Evolutionary conservation across 1,284 basidiomycete genomes (phyloP).

Genomic region (Trametes polyzona): DNA sequence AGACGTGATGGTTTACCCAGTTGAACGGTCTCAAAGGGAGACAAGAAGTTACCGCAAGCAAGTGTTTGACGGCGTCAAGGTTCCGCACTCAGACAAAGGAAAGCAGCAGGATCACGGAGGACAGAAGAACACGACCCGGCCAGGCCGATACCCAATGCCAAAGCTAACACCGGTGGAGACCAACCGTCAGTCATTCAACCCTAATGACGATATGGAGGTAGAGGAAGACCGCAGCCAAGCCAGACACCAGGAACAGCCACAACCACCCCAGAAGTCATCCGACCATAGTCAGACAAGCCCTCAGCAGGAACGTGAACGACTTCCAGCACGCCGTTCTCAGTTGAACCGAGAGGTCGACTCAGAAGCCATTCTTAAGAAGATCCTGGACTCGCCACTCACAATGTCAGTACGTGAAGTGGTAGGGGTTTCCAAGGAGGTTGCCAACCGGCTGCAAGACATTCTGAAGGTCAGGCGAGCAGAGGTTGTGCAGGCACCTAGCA

Average conservation of each 20-base stretch:
- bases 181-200: not conserved
- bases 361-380: not conserved
- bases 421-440: not conserved
- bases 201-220: constrained; percentile 1
- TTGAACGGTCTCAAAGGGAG: not conserved
- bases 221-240: not conserved
- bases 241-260: not conserved
- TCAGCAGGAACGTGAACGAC: not conserved
- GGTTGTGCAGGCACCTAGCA: not conserved
- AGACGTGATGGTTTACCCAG: not conserved
- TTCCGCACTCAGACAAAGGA: not conserved
- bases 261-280: not conserved
- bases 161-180: not conserved
- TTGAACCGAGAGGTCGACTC: not conserved
- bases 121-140: no score
- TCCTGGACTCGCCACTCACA: not conserved
- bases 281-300: not conserved
- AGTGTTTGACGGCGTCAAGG: not conserved
- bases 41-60: constrained; percentile 2
- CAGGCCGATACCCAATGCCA: not conserved
- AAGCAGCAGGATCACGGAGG: not conserved
- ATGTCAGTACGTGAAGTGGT: not conserved
- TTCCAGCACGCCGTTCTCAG: not conserved
- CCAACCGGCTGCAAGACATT: not conserved
- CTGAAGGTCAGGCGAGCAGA: constrained; percentile 2